Percentiles rank a stretch among this genome's conserved stretches.
These are phyloP conservation scores for Penicillium sp. DNA, from an alignment of 2,329 filamentous ascomycete species.

Conservation along the genomic window DNA sequence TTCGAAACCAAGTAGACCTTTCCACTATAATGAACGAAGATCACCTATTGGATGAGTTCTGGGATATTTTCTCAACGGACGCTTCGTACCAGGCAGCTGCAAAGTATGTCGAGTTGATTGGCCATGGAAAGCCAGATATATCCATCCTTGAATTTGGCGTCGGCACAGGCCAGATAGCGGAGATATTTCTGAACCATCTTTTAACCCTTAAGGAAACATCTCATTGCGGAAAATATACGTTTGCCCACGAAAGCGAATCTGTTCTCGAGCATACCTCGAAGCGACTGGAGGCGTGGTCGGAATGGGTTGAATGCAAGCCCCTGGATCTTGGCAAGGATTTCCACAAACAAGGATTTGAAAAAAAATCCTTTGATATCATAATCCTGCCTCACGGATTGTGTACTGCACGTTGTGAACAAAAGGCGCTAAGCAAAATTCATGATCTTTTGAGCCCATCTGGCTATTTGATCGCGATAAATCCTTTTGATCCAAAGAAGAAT, in stretches of 20 bases:
- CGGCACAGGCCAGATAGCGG: slow-evolving; percentile 13
- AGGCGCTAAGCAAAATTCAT: slow-evolving; percentile 13
- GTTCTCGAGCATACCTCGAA: neutral
- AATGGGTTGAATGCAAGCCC: slow-evolving; percentile 6
- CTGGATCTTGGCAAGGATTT: slow-evolving; percentile 9
- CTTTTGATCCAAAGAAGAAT: slow-evolving; percentile 1
- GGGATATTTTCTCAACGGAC: neutral
- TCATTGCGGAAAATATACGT: slow-evolving; percentile 15
- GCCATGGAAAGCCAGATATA: slow-evolving; percentile 22
- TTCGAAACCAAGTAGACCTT: slow-evolving; percentile 1
- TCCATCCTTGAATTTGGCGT: slow-evolving; percentile 26
- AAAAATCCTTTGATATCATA: slow-evolving; percentile 16
- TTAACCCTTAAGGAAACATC: neutral
- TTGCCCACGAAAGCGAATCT: slow-evolving; percentile 5
- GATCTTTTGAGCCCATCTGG: slow-evolving; percentile 18
- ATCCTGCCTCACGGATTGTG: slow-evolving; percentile 18
- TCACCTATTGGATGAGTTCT: neutral
- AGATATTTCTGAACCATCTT: slow-evolving; percentile 8
- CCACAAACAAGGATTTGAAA: slow-evolving; percentile 2
- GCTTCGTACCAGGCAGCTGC: slow-evolving; percentile 8
- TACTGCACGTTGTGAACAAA: slow-evolving; percentile 1
- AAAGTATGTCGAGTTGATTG: slow-evolving; percentile 17
- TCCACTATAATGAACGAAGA: neutral
- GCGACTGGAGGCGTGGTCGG: slow-evolving; percentile 9
- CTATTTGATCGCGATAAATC: slow-evolving; percentile 16